Evolutionary conservation across 306 rosid species (phyloP), one percentile per base, ranked within the genome.

Genomic region (Canavalia gladiata): DNA sequence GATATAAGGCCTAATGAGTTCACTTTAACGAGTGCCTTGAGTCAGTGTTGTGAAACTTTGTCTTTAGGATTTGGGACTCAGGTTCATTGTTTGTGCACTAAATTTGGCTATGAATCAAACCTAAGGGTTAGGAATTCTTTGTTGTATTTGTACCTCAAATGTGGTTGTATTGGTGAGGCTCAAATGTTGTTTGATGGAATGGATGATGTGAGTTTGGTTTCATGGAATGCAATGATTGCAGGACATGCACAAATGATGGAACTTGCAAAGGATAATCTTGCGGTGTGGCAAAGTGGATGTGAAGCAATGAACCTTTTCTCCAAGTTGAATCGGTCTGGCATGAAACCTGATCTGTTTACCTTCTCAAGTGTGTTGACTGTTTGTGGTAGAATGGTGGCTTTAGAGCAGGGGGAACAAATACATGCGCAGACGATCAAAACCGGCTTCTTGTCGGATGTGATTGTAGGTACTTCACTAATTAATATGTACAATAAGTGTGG

Each of bases 201-300:
- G 91, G 88, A 83, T 68, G 77, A 63, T 64, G 47, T 39, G 34
- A 88, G 77, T 85, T 86, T 93, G 92, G 84, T 95, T 66, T 86
- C 98, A 31, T 93, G 99, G 98, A 95, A 95, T 77, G 88, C 94
- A 4, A 90, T 93, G 97, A 93, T 95, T 81, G 91, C 98, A 6
- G 98, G 97, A 9, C 88, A 88, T 57, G 89, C 90, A 41, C 90
- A 93, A 80, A 86, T 89, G 87, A 91, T 91, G 91, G 94, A 90
- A 42, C 79, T 64, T 70, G 84, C 85, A 75, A 86, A 56, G 55
- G 91, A 88, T 80, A 87, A 88, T 87, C 84, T 95, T 84, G 83
- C 92, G 37, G 88, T 88, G 4, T 75, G 84, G 77, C 84, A 45
- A 62, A 86, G 83, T 69, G 99, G 97, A 86, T 84, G 2, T n/a